Conservation (phyloP, 139 green algal genomes). For the Auxenochlorella pyrenoidosa region DNA sequence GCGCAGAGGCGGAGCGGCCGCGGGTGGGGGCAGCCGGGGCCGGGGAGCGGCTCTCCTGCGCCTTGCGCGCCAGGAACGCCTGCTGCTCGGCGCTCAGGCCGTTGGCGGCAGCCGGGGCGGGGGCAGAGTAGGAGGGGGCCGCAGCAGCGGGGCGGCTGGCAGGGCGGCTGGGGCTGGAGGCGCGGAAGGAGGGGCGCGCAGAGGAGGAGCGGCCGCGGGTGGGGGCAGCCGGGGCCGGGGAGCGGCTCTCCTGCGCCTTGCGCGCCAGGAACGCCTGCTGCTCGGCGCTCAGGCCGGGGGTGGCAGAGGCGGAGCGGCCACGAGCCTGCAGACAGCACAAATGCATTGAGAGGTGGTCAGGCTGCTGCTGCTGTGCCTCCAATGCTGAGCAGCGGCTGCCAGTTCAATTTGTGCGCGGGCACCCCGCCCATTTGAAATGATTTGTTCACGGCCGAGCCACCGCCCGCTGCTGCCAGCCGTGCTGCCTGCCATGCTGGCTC, state of each 20-base stretch:
- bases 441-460: no score
- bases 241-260: neutral
- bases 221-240: neutral
- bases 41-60: neutral
- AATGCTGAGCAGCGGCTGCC: no score
- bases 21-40: conserved; percentile 1
- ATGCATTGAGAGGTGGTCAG: neutral
- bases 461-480: no score
- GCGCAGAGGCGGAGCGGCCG: neutral
- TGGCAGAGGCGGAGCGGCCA: neutral
- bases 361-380: no score
- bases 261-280: neutral
- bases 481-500: no score
- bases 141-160: neutral
- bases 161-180: neutral
- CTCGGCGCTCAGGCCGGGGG: conserved; percentile 2
- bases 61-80: conserved; percentile 20
- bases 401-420: no score
- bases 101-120: neutral
- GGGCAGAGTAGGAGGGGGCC: neutral
- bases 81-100: conserved; percentile 14
- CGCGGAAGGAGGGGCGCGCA: conserved; percentile 10
- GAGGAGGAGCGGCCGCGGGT: neutral
- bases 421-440: no score
- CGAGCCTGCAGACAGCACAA: neutral